Conservation (phyloP, 352 stramenopile species). For the Phytophthora gonapodyides region DNA sequence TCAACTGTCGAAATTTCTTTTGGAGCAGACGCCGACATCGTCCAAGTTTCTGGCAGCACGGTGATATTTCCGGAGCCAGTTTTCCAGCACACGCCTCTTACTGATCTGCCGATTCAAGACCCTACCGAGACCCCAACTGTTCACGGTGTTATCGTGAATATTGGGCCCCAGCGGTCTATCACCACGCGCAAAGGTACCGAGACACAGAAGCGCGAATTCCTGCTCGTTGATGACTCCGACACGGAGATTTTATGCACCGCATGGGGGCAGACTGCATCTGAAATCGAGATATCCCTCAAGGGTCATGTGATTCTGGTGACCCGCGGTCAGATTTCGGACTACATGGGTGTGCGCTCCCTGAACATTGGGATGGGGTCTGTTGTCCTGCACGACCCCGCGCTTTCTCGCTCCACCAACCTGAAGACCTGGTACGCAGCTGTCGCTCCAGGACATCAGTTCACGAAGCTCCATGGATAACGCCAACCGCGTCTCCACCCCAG, state of each 20-base stretch:
- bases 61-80: background rate
- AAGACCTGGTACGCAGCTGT: too few relatives aligned
- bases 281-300: too few relatives aligned
- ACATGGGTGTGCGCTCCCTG: too few relatives aligned
- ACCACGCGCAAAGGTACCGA: background rate
- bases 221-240: background rate
- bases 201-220: background rate
- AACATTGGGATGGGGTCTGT: too few relatives aligned
- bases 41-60: too few relatives aligned
- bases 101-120: background rate
- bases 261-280: background rate
- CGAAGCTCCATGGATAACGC: too few relatives aligned
- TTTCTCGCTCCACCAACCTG: too few relatives aligned
- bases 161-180: background rate
- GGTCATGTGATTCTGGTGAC: too few relatives aligned
- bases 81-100: background rate
- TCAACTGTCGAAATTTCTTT: conserved; percentile 1
- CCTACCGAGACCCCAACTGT: background rate
- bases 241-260: background rate
- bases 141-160: background rate
- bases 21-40: background rate
- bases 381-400: too few relatives aligned
- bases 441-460: too few relatives aligned
- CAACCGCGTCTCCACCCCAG: too few relatives aligned
- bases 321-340: too few relatives aligned